phyloP scores from a whole-genome alignment of 331 rosid genomes.

The Telfairia occidentalis region DNA sequence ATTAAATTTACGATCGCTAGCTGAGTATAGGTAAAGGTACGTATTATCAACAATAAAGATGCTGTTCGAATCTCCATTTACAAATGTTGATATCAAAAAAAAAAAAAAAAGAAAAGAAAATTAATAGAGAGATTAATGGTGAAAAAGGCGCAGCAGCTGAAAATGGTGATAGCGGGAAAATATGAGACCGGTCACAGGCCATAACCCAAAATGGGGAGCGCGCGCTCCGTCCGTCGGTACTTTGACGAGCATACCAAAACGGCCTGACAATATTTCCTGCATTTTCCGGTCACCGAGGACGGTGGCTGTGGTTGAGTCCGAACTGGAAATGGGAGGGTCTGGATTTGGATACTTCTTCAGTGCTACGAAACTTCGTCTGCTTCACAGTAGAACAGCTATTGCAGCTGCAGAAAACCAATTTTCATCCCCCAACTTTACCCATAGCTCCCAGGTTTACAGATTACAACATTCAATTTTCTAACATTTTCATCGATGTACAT shows the following conservation, averaged over 20 bases:
- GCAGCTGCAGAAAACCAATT: background rate
- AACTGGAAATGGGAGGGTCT: background rate
- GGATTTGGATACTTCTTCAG: background rate
- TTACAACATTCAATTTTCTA: background rate
- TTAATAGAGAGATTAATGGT: background rate
- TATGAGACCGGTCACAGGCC: background rate
- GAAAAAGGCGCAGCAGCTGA: background rate
- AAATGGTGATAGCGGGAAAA: conserved; percentile 1
- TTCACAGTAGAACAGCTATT: conserved; percentile 16
- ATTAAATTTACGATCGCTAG: too few species aligned
- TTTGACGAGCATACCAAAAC: background rate
- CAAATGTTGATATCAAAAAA: too few species aligned
- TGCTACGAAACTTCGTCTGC: conserved; percentile 22
- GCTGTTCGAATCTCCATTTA: too few species aligned
- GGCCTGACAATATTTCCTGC: background rate
- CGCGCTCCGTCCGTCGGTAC: background rate
- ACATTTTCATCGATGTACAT: background rate
- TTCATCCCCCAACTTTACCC: background rate
- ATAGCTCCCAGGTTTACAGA: conserved; percentile 5
- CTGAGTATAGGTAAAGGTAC: too few species aligned
- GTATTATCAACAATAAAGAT: too few species aligned
- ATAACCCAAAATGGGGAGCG: background rate
- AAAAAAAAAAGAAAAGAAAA: too few species aligned
- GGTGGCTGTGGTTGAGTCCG: background rate
- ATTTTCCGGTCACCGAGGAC: background rate